A percentile compares a stretch with the other conserved stretches of the same genome.
Evolutionary conservation across 169 alveolate genomes (phyloP).

Genomic region (Eimeria tenella): DNA sequence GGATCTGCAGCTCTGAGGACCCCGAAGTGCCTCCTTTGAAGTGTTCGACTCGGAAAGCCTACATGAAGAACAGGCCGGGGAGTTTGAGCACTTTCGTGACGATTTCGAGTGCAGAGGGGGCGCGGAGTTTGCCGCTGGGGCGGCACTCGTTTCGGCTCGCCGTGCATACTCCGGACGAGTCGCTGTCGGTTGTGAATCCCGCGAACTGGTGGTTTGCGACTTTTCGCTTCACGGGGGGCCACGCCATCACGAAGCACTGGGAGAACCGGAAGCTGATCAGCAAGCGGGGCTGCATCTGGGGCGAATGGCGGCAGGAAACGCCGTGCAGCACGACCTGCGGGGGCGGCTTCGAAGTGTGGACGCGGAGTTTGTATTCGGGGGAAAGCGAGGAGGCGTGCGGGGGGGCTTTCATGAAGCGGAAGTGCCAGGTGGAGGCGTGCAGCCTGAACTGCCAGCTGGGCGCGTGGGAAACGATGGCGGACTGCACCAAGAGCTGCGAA

Average conservation of each 20-base stretch:
- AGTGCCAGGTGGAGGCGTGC: slow-evolving; percentile 40
- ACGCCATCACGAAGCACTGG: slow-evolving; percentile 75
- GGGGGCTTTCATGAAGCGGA: slow-evolving; percentile 56
- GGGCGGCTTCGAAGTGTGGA: slow-evolving; percentile 72
- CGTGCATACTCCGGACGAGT: slow-evolving; percentile 63
- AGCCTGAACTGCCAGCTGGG: slow-evolving; percentile 72
- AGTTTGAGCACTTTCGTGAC: slow-evolving; percentile 45
- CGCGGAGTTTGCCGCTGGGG: slow-evolving; percentile 64
- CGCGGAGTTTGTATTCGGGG: slow-evolving; percentile 69
- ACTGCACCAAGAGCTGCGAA: slow-evolving; percentile 74
- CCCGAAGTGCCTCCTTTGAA: slow-evolving; percentile 59
- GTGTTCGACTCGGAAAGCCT: slow-evolving; percentile 57
- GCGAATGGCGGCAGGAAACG: slow-evolving; percentile 76
- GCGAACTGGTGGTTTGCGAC: slow-evolving; percentile 79
- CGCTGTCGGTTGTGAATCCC: slow-evolving; percentile 42
- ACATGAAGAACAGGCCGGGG: slow-evolving; percentile 57
- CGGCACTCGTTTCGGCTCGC: slow-evolving; percentile 68
- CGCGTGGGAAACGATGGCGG: slow-evolving; percentile 75
- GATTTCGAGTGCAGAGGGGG: slow-evolving; percentile 57
- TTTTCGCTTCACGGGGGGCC: slow-evolving; percentile 78
- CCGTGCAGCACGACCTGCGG: slow-evolving; percentile 79
- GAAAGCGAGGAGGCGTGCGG: slow-evolving; percentile 78
- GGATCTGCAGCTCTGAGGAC: slow-evolving; percentile 58
- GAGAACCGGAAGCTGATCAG: slow-evolving; percentile 62
- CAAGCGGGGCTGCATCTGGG: slow-evolving; percentile 69